Conservation (phyloP, 176 grass and related monocot species). For the Oryza officinalis region DNA sequence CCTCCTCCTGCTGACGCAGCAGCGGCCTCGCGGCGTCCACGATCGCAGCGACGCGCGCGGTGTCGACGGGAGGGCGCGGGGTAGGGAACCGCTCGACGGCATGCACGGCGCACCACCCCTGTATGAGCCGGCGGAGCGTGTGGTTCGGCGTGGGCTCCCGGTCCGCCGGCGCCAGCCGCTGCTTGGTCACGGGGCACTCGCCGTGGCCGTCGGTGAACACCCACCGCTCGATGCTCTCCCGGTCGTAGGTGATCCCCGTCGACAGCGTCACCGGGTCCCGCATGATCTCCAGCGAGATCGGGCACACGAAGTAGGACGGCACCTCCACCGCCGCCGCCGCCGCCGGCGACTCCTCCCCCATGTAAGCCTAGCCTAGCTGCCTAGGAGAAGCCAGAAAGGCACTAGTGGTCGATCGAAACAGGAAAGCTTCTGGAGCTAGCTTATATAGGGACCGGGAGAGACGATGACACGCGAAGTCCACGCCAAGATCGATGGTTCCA, state of each 20-base stretch:
- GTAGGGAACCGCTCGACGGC: slow-evolving; percentile 79
- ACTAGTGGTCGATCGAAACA: background rate
- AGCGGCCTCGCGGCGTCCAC: slow-evolving; percentile 35
- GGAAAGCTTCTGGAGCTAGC: slow-evolving; percentile 45
- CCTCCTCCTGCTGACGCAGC: background rate
- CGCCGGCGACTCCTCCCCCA: slow-evolving; percentile 23
- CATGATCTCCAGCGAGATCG: slow-evolving; percentile 89
- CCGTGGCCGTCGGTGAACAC: slow-evolving; percentile 68
- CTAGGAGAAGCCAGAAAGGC: background rate
- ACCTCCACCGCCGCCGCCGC: slow-evolving; percentile 53
- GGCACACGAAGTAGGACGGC: slow-evolving; percentile 78
- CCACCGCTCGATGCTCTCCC: slow-evolving; percentile 87
- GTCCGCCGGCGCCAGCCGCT: slow-evolving; percentile 45
- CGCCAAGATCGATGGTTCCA: slow-evolving; percentile 1
- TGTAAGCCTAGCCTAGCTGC: background rate
- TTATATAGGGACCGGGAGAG: slow-evolving; percentile 1
- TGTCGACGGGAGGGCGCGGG: slow-evolving; percentile 56
- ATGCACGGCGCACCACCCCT: slow-evolving; percentile 73
- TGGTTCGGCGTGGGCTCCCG: slow-evolving; percentile 87
- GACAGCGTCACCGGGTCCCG: slow-evolving; percentile 80
- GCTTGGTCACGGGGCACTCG: slow-evolving; percentile 78
- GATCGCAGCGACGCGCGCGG: slow-evolving; percentile 42
- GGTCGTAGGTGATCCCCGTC: slow-evolving; percentile 95
- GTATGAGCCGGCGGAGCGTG: slow-evolving; percentile 86
- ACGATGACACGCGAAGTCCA: slow-evolving; percentile 16